phyloP scores from a whole-genome alignment of 2,329 filamentous ascomycete genomes.

The Venturia effusa region DNA sequence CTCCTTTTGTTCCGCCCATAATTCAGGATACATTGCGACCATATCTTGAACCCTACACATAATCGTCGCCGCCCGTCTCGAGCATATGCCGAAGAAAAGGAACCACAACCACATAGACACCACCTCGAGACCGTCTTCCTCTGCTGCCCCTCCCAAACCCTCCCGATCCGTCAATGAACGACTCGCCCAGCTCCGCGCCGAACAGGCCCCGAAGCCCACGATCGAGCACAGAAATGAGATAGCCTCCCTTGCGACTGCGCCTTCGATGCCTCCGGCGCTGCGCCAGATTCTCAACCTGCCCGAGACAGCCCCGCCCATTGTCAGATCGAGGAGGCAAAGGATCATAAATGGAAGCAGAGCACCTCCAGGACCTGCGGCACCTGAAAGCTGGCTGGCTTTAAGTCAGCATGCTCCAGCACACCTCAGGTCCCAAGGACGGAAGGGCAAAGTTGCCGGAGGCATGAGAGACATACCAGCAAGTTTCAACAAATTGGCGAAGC shows the following conservation, averaged over 20 bases:
- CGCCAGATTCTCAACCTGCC: constrained; percentile 33
- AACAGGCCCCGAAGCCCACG: constrained; percentile 28
- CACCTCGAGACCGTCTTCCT: background rate
- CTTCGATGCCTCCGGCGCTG: constrained; percentile 34
- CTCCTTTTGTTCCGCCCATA: background rate
- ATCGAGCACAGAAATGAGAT: constrained; percentile 33
- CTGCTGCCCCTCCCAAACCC: background rate
- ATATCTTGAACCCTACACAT: background rate
- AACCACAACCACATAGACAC: background rate
- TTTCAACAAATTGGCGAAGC: background rate
- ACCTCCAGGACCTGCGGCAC: constrained; percentile 34
- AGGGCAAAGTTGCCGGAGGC: background rate
- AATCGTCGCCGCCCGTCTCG: background rate
- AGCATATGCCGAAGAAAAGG: constrained; percentile 9
- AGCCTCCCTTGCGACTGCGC: constrained; percentile 29
- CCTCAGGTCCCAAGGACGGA: background rate
- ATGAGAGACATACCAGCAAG: background rate
- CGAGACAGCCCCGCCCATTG: constrained; percentile 35
- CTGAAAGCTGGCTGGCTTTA: constrained; percentile 32
- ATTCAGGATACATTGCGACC: background rate
- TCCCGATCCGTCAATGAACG: constrained; percentile 34
- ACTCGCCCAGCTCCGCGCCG: constrained; percentile 34
- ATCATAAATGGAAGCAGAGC: constrained; percentile 21
- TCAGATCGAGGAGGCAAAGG: constrained; percentile 24
- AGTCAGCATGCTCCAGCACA: constrained; percentile 22